phyloP scores from a whole-genome alignment of 129 eudicot genomes.

The Cynara cardunculus region DNA sequence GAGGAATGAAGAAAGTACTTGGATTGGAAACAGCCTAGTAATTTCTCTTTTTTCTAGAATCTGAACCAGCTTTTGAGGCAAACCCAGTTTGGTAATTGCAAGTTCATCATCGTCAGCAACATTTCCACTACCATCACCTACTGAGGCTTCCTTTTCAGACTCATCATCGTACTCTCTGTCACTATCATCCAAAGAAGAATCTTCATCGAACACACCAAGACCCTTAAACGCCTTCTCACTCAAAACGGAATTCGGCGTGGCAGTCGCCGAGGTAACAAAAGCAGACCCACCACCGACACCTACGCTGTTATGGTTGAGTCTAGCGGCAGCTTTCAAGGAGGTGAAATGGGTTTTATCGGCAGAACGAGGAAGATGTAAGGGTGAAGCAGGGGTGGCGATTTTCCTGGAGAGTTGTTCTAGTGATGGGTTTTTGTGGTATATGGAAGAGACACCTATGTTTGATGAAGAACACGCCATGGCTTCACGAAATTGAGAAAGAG shows the following conservation, averaged over 20 bases:
- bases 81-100: slow-evolving; percentile 58
- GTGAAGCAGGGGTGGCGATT: slow-evolving; percentile 30
- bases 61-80: slow-evolving; percentile 78
- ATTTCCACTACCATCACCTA: slow-evolving; percentile 1
- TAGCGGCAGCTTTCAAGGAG: slow-evolving; percentile 11
- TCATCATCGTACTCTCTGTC: slow-evolving; percentile 36
- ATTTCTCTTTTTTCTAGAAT: slow-evolving; percentile 68
- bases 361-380: slow-evolving; percentile 36
- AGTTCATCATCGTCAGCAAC: slow-evolving; percentile 55
- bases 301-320: neutral
- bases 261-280: slow-evolving; percentile 62
- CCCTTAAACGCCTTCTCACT: slow-evolving; percentile 94
- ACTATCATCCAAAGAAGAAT: slow-evolving; percentile 32
- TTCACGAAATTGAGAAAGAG: slow-evolving; percentile 2
- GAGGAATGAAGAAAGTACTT: slow-evolving; percentile 35
- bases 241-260: slow-evolving; percentile 72
- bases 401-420: slow-evolving; percentile 49
- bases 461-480: slow-evolving; percentile 73
- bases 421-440: slow-evolving; percentile 58
- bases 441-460: slow-evolving; percentile 59
- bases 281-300: slow-evolving; percentile 21
- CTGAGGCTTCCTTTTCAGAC: slow-evolving; percentile 9
- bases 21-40: slow-evolving; percentile 83
- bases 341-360: slow-evolving; percentile 40
- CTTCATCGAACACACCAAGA: slow-evolving; percentile 53